Evolutionary conservation across 805 yeast species (phyloP).

Genomic region (Suhomyces sp.): DNA sequence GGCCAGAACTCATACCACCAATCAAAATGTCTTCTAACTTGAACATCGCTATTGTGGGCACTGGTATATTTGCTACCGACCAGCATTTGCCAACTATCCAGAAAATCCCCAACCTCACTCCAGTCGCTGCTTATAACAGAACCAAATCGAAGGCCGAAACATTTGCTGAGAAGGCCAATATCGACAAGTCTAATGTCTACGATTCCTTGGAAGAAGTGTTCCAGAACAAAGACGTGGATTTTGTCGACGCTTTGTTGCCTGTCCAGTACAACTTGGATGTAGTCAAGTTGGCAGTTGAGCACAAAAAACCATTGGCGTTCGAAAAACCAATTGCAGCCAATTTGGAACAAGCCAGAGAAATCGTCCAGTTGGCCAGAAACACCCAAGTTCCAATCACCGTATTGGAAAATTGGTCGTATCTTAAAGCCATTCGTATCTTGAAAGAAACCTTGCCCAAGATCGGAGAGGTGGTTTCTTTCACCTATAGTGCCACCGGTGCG

Average conservation of each 20-base stretch:
- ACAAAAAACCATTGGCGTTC: slow-evolving; percentile 73
- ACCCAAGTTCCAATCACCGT: slow-evolving; percentile 69
- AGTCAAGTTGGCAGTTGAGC: slow-evolving; percentile 64
- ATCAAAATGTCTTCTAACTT: slow-evolving; percentile 17
- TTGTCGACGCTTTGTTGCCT: slow-evolving; percentile 86
- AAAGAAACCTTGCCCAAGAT: slow-evolving; percentile 58
- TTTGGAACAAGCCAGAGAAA: slow-evolving; percentile 72
- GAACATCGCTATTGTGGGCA: slow-evolving; percentile 70
- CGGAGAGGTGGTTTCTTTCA: slow-evolving; percentile 69
- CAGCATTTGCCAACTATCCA: slow-evolving; percentile 74
- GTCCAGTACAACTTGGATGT: slow-evolving; percentile 72
- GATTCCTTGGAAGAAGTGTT: slow-evolving; percentile 63
- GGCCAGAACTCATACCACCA: neutral
- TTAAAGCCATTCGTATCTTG: slow-evolving; percentile 54
- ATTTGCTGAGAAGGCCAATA: slow-evolving; percentile 65
- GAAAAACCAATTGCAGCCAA: slow-evolving; percentile 95
- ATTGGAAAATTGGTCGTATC: slow-evolving; percentile 84
- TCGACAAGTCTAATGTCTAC: slow-evolving; percentile 49
- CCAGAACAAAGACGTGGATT: slow-evolving; percentile 63
- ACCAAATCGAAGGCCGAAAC: slow-evolving; percentile 77
- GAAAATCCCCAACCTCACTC: slow-evolving; percentile 49
- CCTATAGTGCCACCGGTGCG: slow-evolving; percentile 72
- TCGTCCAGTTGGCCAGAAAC: slow-evolving; percentile 62
- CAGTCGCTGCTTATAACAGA: slow-evolving; percentile 77
- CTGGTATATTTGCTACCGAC: slow-evolving; percentile 86